phyloP scores from a whole-genome alignment of 139 green algal species.

The Chlorella sorokiniana region DNA sequence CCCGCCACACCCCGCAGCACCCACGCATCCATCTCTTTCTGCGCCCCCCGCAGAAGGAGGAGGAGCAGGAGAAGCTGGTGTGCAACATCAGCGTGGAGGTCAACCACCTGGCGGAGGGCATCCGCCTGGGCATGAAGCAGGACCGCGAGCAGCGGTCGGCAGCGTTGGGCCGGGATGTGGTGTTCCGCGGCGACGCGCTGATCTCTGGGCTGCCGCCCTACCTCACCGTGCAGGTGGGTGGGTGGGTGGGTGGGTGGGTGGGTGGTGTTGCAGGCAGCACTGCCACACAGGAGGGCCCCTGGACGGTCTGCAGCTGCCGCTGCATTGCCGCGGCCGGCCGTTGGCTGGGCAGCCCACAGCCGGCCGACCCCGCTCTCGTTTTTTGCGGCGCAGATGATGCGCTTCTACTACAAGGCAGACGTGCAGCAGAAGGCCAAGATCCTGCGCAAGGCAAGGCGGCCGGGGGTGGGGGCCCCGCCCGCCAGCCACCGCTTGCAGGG shows the following conservation, averaged over 20 bases:
- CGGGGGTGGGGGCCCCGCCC: background rate
- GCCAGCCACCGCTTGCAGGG: background rate
- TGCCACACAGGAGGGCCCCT: background rate
- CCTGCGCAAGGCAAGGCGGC: conserved; percentile 76
- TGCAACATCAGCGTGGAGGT: conserved; percentile 95
- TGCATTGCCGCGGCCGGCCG: no score
- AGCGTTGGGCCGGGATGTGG: conserved; percentile 39
- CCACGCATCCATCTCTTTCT: no score
- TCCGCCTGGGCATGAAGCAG: conserved; percentile 83
- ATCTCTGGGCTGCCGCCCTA: conserved; percentile 81
- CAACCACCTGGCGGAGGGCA: conserved; percentile 88
- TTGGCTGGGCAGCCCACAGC: background rate
- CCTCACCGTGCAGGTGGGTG: conserved; percentile 84
- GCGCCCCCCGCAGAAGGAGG: conserved; percentile 5
- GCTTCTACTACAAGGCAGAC: conserved; percentile 94
- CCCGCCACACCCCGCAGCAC: no score
- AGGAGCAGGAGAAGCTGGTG: conserved; percentile 87
- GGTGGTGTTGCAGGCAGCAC: background rate
- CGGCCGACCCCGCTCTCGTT: background rate
- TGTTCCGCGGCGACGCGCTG: conserved; percentile 74
- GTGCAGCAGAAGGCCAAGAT: conserved; percentile 98
- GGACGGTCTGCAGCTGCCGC: no score
- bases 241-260: background rate
- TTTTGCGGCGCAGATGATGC: conserved; percentile 69
- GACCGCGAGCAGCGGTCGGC: conserved; percentile 84